phyloP scores from a whole-genome alignment of 495 filamentous ascomycete species.

The Penicillium salamii region DNA sequence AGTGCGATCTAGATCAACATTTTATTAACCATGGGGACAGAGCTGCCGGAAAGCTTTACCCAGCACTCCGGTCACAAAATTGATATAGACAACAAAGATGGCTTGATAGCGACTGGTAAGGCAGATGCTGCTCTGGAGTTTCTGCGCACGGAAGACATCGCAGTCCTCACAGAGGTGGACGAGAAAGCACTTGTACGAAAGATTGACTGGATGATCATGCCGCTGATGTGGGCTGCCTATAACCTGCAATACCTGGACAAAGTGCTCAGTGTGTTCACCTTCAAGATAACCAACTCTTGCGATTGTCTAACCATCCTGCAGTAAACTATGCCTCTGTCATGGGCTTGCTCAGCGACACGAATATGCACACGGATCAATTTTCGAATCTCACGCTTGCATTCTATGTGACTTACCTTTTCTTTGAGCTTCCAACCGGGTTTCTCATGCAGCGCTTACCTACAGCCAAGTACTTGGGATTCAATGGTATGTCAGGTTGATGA shows the following conservation, averaged over 20 bases:
- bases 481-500: constrained; percentile 26
- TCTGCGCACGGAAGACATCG: constrained; percentile 16
- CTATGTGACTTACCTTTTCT: constrained; percentile 49
- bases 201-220: constrained; percentile 41
- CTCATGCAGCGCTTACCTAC: constrained; percentile 45
- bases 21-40: too few relatives aligned
- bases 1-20: too few relatives aligned
- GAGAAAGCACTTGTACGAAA: constrained; percentile 39
- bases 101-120: constrained; percentile 13
- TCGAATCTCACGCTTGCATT: constrained; percentile 52
- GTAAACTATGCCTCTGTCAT: constrained; percentile 59
- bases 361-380: constrained; percentile 52
- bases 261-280: constrained; percentile 40
- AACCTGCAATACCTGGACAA: constrained; percentile 67
- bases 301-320: too few relatives aligned
- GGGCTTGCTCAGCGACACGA: constrained; percentile 50
- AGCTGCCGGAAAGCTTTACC: neutral
- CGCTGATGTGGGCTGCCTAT: constrained; percentile 49
- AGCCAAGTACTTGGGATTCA: constrained; percentile 49
- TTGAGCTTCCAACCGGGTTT: constrained; percentile 36
- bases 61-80: neutral
- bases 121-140: constrained; percentile 29
- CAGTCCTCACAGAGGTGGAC: constrained; percentile 17
- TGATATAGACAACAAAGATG: constrained; percentile 16
- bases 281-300: neutral